Conservation (phyloP, 2,329 filamentous ascomycete species). For the Alternaria consortialis region DNA sequence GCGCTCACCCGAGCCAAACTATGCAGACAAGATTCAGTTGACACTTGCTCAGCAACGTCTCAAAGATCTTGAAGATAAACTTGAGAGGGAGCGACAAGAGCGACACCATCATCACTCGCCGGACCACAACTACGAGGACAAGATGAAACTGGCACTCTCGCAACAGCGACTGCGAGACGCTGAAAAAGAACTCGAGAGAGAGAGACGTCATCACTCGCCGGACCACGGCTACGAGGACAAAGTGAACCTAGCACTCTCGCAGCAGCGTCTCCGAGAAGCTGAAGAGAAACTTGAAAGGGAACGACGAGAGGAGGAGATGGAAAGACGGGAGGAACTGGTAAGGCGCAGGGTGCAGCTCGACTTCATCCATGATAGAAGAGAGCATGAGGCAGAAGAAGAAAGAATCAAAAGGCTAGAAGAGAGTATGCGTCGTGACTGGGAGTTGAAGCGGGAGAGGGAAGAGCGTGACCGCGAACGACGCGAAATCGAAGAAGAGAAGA, state of each 20-base stretch:
- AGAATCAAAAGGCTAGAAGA: slow-evolving; percentile 41
- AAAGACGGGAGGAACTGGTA: slow-evolving; percentile 51
- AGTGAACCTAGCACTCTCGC: slow-evolving; percentile 46
- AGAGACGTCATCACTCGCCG: slow-evolving; percentile 28
- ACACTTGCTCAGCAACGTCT: slow-evolving; percentile 15
- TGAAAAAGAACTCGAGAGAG: slow-evolving; percentile 44
- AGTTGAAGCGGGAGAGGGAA: slow-evolving; percentile 41
- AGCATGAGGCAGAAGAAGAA: slow-evolving; percentile 43
- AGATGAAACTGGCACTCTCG: slow-evolving; percentile 46
- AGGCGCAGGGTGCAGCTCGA: slow-evolving; percentile 48
- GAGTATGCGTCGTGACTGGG: slow-evolving; percentile 43
- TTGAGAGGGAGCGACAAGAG: slow-evolving; percentile 13
- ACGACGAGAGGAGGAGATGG: slow-evolving; percentile 44
- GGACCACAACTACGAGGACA: slow-evolving; percentile 38
- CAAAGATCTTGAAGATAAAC: slow-evolving; percentile 13
- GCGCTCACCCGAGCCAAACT: slow-evolving; percentile 10
- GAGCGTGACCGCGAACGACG: slow-evolving; percentile 49
- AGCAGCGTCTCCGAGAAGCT: slow-evolving; percentile 48
- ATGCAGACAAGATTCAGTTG: slow-evolving; percentile 16
- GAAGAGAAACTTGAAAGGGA: slow-evolving; percentile 48
- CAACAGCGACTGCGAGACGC: slow-evolving; percentile 48
- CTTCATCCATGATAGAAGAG: slow-evolving; percentile 46
- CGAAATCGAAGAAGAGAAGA: slow-evolving; percentile 51
- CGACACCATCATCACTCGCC: slow-evolving; percentile 31
- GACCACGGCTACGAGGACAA: slow-evolving; percentile 32